Evolutionary conservation across 2,329 filamentous ascomycete species (phyloP), one percentile per base, ranked within the genome.

Genomic region (Verticillium nubilum): DNA sequence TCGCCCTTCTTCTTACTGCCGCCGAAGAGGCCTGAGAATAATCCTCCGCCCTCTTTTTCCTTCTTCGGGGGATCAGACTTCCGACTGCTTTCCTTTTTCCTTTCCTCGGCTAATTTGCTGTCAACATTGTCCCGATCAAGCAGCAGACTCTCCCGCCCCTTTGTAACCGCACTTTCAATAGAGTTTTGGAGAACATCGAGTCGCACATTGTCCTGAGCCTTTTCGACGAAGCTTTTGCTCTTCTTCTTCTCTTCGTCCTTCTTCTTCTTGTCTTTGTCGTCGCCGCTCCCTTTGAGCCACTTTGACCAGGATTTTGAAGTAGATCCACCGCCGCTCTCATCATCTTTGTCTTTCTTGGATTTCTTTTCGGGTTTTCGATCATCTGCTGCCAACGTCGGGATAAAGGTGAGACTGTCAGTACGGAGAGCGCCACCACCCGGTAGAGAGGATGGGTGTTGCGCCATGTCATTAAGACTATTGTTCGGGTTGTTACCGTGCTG

Each of bases 1-100:
- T 94, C 90, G 59, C 85, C 81, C 74, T 92, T 96, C 78, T 94
- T 96, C 78, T 96, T 96, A 61, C 89, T 85, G 50, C 92, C 90
- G 17, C 92, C 91, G 69, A 99, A 98, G 59, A 99, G 87, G 1
- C 92, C 95, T 0, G 92, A 94, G 66, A 99, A 93, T n/a, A 98
- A 81, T 6, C 91, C 86, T 63, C 94, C 92, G 7, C 92, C 88
- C 62, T 97, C 92, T 70, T 96, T 97, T 65, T 97, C 93, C 72
- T 93, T 97, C 76, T 94, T 97, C 23, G 87, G 82, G 10, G 56
- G 37, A 31, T 89, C 89, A 4, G 86, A 83, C 70, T 92, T 95
- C 52, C 91, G 86, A 63, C 78, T 83, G 66, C 85, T 88, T 65
- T 92, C 89, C 71, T 95, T 96, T 74, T 89, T 94, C 52, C 90